Evolutionary conservation across 208 protist species (phyloP), one percentile per base, ranked within the genome.

Genomic region (Naegleria fowleri): DNA sequence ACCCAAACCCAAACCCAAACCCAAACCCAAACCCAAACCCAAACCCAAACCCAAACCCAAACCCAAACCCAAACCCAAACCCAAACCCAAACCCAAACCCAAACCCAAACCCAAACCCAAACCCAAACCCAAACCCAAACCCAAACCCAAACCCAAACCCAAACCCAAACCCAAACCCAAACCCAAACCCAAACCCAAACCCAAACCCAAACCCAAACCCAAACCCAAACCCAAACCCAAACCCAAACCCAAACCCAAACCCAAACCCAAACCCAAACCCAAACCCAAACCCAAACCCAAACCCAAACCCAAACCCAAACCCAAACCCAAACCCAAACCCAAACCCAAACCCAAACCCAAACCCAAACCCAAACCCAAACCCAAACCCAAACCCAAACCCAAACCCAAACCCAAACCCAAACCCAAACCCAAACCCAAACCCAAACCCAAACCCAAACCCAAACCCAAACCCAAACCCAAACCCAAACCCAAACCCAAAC

Each of bases 131-230:
- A 93, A 93, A 91, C 92, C 6, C 91, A 93, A 93, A 91, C 92
- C 92, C 93, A 93, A 93, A 91, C 92, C 90, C 91, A 92, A 93
- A 40, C 92, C 92, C 92, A 93, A 93, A 91, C 92, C 90, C 91
- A 93, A 93, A 29, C 67, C 92, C 90, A 91, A 91, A 76, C 84
- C 84, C 59, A 91, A 90, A 16, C 84, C 84, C 67, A 91, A 91
- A 16, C 90, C 83, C n/a, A 83, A 83, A 86, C 91, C 91, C 91
- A 93, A 92, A 91, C 92, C 58, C 6, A 93, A 93, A 91, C 92
- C 92, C 92, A 93, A 93, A 59, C 91, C 51, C 91, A 93, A 93
- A 59, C 92, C 86, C 93, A 93, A 93, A 86, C 88, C 92, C 92
- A 93, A 93, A 59, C 86, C 13, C 40, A 92, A 93, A 29, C 67